Evolutionary conservation across 164 flowering plant species (phyloP).

Genomic region (Aristolochia californica): DNA sequence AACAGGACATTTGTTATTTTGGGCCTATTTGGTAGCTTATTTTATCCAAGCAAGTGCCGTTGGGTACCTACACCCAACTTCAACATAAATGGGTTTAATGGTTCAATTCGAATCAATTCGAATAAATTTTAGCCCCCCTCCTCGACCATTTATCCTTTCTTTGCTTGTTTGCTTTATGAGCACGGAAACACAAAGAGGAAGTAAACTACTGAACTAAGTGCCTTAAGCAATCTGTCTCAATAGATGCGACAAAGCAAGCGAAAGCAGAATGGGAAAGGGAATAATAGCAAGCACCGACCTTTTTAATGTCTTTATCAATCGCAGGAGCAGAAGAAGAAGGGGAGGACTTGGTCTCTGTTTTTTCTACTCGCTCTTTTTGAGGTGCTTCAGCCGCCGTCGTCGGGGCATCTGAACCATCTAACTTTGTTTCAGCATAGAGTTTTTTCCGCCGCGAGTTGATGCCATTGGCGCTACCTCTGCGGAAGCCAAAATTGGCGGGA

Average conservation of each 20-base stretch:
- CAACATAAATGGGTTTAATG: no score
- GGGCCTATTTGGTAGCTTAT: no score
- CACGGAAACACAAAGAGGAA: not conserved
- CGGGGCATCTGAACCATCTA: conserved; percentile 9
- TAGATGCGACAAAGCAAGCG: not conserved
- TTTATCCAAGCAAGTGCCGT: no score
- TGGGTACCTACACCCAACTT: no score
- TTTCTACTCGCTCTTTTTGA: conserved; percentile 3
- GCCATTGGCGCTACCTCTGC: not conserved
- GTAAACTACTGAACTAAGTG: not conserved
- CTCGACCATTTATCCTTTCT: not conserved
- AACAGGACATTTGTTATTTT: no score
- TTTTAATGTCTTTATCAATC: conserved; percentile 11
- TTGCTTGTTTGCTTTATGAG: no score
- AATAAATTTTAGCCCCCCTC: not conserved
- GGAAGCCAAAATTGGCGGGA: conserved; percentile 3
- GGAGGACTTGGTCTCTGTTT: conserved; percentile 5
- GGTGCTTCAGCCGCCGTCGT: conserved; percentile 5
- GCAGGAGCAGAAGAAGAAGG: conserved; percentile 6
- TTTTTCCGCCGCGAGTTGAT: not conserved
- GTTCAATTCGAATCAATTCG: not conserved
- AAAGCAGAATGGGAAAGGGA: not conserved
- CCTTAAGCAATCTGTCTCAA: not conserved
- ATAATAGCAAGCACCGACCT: conserved; percentile 1
- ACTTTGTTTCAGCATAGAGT: conserved; percentile 7